Evolutionary conservation across 2,329 filamentous ascomycete species (phyloP).

Genomic region (Diaporthe vexans): DNA sequence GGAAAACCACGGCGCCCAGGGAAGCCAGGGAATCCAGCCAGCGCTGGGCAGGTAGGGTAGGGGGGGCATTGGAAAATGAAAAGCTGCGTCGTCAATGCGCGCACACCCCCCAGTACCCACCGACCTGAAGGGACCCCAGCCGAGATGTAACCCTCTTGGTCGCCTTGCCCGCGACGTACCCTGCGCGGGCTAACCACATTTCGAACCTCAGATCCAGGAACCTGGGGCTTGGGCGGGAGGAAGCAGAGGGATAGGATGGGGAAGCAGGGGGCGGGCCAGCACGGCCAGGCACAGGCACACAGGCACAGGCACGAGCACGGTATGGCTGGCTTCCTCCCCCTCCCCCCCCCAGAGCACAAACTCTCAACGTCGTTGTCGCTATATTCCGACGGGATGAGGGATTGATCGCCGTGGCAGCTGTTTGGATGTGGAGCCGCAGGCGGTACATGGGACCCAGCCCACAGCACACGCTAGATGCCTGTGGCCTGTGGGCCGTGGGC

Average conservation of each 20-base stretch:
- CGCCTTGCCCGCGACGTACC: constrained; percentile 41
- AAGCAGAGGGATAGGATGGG: constrained; percentile 35
- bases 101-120: constrained; percentile 31
- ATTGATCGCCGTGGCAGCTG: constrained; percentile 24
- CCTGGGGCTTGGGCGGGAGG: constrained; percentile 33
- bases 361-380: constrained; percentile 22
- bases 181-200: constrained; percentile 39
- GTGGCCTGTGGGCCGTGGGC: neutral
- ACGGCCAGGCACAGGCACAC: constrained; percentile 21
- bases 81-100: constrained; percentile 33
- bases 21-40: constrained; percentile 16
- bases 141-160: constrained; percentile 38
- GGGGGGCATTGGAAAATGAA: constrained; percentile 31
- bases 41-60: constrained; percentile 25
- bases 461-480: neutral
- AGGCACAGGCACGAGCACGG: constrained; percentile 18
- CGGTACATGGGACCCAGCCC: neutral
- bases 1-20: constrained; percentile 21
- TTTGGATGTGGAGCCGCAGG: constrained; percentile 14
- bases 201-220: constrained; percentile 31
- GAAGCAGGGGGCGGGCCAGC: constrained; percentile 31
- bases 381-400: constrained; percentile 27
- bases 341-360: neutral
- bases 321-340: neutral
- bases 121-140: constrained; percentile 34